Conservation (phyloP, 805 yeast species). For the Saturnispora diversa region DNA sequence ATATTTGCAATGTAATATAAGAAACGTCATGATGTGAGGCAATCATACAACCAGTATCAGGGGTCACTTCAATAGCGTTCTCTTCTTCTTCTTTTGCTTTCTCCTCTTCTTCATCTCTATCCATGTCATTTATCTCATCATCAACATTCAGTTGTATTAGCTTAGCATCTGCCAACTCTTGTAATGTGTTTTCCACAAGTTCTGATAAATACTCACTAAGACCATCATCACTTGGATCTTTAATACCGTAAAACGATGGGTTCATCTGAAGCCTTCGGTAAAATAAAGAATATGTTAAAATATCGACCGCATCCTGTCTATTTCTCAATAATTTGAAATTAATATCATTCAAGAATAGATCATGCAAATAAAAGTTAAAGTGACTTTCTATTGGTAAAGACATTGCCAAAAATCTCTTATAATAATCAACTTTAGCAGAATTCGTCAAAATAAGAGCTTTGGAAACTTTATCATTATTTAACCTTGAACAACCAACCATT, state of each 20-base stretch:
- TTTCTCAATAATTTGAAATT: conserved; percentile 51
- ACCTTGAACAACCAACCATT: conserved; percentile 46
- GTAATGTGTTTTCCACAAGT: conserved; percentile 60
- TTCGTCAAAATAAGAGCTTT: conserved; percentile 51
- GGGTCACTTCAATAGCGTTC: conserved; percentile 38
- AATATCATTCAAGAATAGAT: conserved; percentile 67
- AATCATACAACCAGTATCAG: conserved; percentile 66
- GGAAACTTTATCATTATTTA: conserved; percentile 28
- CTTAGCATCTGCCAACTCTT: conserved; percentile 52
- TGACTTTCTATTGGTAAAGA: conserved; percentile 82
- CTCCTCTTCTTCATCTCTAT: conserved; percentile 20
- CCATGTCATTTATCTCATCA: too few species aligned
- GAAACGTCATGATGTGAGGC: conserved; percentile 66
- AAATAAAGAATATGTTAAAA: conserved; percentile 79
- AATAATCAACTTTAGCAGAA: conserved; percentile 48
- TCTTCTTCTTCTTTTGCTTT: conserved; percentile 30
- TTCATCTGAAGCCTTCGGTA: conserved; percentile 73
- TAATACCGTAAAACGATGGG: conserved; percentile 84
- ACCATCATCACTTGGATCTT: conserved; percentile 54
- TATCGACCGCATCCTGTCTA: conserved; percentile 83
- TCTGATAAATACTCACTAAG: conserved; percentile 80
- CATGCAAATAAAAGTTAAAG: conserved; percentile 50
- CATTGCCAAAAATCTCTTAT: conserved; percentile 60
- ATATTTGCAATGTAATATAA: conserved; percentile 57
- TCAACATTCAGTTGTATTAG: conserved; percentile 50